These are phyloP conservation scores for Cladosporium phlei DNA, from an alignment of 2,329 filamentous ascomycete genomes.

Conservation along the genomic window DNA sequence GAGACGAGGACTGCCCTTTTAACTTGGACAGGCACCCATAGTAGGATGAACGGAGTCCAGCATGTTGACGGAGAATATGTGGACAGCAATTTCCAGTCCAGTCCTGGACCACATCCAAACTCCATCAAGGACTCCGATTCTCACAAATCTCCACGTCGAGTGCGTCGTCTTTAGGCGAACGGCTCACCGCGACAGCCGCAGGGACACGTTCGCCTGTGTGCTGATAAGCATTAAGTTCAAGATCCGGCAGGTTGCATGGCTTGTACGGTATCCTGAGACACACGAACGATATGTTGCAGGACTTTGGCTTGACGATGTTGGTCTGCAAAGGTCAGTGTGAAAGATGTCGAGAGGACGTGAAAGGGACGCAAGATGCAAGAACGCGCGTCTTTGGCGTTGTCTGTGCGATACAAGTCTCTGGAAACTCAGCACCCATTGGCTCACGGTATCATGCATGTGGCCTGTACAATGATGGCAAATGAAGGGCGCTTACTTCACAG, in stretches of 20 bases:
- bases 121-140: background rate
- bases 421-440: background rate
- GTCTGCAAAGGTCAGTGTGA: background rate
- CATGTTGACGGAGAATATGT: background rate
- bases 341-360: background rate
- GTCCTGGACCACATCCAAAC: background rate
- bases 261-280: constrained; percentile 1
- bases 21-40: background rate
- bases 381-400: background rate
- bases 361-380: background rate
- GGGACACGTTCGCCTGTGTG: background rate
- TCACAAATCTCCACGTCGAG: constrained; percentile 2
- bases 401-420: background rate
- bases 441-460: background rate
- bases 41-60: background rate
- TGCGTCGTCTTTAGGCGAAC: background rate
- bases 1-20: background rate
- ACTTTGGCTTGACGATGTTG: background rate
- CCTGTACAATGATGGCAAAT: background rate
- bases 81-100: background rate
- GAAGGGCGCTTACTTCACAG: constrained; percentile 8
- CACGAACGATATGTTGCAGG: background rate
- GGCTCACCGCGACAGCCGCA: background rate
- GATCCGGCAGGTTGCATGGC: background rate
- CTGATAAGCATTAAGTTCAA: background rate